Percentiles rank a stretch among this genome's conserved stretches.
Conservation (phyloP, 2,329 filamentous ascomycete species). For the Aspergillus tanneri region DNA sequence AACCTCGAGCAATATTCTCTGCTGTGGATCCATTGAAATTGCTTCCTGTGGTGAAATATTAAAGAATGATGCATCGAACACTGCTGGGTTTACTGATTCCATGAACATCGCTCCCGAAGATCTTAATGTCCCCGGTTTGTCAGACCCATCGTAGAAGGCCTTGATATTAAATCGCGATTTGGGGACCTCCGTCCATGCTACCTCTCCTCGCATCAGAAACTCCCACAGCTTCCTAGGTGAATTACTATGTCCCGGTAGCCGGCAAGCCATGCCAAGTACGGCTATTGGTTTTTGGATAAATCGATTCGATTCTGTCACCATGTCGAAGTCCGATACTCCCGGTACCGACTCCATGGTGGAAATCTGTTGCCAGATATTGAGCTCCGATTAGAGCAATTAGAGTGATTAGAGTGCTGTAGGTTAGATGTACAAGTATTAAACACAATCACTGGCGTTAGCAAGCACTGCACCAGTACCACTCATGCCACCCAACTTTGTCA, state of each 20-base stretch:
- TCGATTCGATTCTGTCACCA: too few species aligned
- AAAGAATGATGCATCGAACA: constrained; percentile 34
- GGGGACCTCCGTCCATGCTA: not conserved
- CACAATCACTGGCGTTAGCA: too few species aligned
- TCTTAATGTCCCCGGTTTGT: constrained; percentile 3
- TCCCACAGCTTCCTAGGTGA: constrained; percentile 13
- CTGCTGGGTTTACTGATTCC: constrained; percentile 16
- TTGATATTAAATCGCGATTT: not conserved
- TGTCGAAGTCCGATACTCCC: too few species aligned
- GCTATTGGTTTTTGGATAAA: constrained; percentile 18
- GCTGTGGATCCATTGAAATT: constrained; percentile 20
- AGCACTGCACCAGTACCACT: too few species aligned
- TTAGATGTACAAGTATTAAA: too few species aligned
- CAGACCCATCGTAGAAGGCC: constrained; percentile 8
- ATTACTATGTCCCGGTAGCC: constrained; percentile 10
- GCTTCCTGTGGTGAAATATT: constrained; percentile 23
- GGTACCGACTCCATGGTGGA: too few species aligned
- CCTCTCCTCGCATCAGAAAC: constrained; percentile 4
- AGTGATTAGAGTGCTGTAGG: too few species aligned
- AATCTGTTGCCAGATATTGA: too few species aligned
- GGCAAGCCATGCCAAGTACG: constrained; percentile 14
- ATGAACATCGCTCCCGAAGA: constrained; percentile 23
- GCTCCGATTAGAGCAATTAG: too few species aligned
- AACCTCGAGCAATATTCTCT: constrained; percentile 21
- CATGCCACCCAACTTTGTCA: too few species aligned